Evolutionary conservation across 208 protist species (phyloP).

Genomic region (Cochliopodium minus): DNA sequence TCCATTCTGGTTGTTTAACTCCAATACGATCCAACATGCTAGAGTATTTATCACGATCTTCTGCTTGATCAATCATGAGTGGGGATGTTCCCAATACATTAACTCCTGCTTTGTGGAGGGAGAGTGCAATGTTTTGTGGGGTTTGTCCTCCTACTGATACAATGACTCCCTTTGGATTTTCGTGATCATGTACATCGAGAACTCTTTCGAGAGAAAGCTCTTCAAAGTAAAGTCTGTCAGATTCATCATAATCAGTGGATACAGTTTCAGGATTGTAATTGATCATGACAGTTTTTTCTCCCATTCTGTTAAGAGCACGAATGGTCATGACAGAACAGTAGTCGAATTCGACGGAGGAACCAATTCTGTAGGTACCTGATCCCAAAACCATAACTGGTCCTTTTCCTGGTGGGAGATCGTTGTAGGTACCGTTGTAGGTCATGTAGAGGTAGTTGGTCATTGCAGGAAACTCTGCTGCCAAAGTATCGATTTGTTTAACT

Average conservation of each 20-base stretch:
- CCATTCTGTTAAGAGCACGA: conserved; percentile 67
- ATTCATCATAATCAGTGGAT: conserved; percentile 90
- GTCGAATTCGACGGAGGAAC: conserved; percentile 88
- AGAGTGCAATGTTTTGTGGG: conserved; percentile 90
- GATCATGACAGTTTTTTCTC: conserved; percentile 83
- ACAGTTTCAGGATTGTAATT: conserved; percentile 98
- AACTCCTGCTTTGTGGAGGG: conserved; percentile 57
- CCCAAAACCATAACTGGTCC: conserved; percentile 76
- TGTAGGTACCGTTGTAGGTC: conserved; percentile 71
- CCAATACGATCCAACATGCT: conserved; percentile 65
- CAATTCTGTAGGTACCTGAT: conserved; percentile 91
- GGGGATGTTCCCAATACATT: conserved; percentile 82
- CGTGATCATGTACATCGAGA: conserved; percentile 81
- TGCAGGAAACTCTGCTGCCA: conserved; percentile 89
- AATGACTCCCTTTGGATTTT: conserved; percentile 67
- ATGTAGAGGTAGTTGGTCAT: conserved; percentile 79
- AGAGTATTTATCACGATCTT: conserved; percentile 84
- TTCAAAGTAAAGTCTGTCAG: conserved; percentile 93
- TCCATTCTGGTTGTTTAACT: conserved; percentile 88
- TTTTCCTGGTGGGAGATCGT: conserved; percentile 57
- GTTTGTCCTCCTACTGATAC: conserved; percentile 88
- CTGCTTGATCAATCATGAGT: conserved; percentile 80
- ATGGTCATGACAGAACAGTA: conserved; percentile 84
- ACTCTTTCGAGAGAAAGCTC: conserved; percentile 85
- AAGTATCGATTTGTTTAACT: conserved; percentile 89